Conservation (phyloP, 805 yeast genomes). For the Teunomyces funiuensis region DNA sequence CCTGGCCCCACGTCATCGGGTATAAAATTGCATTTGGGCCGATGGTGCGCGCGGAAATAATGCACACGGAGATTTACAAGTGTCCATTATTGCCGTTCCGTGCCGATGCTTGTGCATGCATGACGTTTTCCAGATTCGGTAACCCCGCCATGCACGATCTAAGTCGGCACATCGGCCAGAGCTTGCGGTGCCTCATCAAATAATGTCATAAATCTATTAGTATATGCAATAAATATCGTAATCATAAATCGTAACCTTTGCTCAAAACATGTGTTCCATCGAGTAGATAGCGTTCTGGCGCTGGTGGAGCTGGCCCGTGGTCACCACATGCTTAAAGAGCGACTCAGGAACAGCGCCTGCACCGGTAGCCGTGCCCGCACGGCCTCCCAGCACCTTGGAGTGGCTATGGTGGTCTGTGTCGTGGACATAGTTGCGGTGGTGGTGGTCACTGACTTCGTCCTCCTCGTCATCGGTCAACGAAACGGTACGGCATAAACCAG, state of each 20-base stretch:
- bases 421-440: slow-evolving; percentile 3
- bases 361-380: neutral
- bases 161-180: too few relatives aligned
- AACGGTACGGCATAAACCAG: slow-evolving; percentile 18
- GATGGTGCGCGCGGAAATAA: too few relatives aligned
- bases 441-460: slow-evolving; percentile 7
- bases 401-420: slow-evolving; percentile 6
- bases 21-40: too few relatives aligned
- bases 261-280: slow-evolving; percentile 37
- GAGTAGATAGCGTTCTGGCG: slow-evolving; percentile 36
- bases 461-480: slow-evolving; percentile 22
- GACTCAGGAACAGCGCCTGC: neutral
- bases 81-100: too few relatives aligned
- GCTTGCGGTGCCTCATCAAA: too few relatives aligned
- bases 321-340: slow-evolving; percentile 3
- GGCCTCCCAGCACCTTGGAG: neutral
- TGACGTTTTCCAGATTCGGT: too few relatives aligned
- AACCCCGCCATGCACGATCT: too few relatives aligned
- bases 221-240: slow-evolving; percentile 4
- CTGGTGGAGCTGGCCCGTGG: slow-evolving; percentile 22
- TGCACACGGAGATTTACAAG: too few relatives aligned
- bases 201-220: neutral
- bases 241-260: slow-evolving; percentile 6
- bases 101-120: too few relatives aligned
- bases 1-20: too few relatives aligned